These are phyloP conservation scores for Wickerhamiella bombiphila DNA, from an alignment of 805 yeast species.

Conservation along the genomic window DNA sequence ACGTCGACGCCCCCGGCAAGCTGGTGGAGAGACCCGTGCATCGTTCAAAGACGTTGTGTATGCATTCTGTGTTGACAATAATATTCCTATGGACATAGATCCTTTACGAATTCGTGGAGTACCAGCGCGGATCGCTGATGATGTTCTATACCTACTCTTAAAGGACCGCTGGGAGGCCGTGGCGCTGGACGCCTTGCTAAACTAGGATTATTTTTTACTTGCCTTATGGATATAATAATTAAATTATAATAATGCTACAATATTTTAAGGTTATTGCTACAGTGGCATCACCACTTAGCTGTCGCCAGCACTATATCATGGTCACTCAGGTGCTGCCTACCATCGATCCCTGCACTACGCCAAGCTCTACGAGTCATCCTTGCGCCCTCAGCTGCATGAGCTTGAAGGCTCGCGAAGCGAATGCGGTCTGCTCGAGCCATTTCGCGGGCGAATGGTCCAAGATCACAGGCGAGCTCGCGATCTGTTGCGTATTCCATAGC, in stretches of 20 bases:
- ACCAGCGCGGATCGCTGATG: background rate
- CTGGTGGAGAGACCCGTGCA: background rate
- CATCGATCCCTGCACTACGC: constrained; percentile 10
- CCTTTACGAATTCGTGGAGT: background rate
- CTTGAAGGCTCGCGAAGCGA: constrained; percentile 5
- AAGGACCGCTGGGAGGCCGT: background rate
- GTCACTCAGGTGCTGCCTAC: constrained; percentile 8
- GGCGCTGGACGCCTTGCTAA: background rate
- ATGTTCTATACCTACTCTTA: background rate
- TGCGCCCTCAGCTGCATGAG: constrained; percentile 4
- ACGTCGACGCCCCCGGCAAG: background rate
- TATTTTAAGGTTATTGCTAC: no score
- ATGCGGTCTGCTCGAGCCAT: constrained; percentile 20
- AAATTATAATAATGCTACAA: no score
- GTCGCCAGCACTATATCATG: no score
- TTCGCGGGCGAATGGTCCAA: constrained; percentile 20
- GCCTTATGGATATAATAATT: no score
- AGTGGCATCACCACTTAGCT: no score
- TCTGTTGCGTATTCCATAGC: background rate
- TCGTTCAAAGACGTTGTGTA: constrained; percentile 1
- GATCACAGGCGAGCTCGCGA: constrained; percentile 11
- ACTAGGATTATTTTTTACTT: no score
- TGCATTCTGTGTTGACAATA: background rate
- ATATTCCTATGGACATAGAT: background rate
- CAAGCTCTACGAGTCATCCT: constrained; percentile 8